phyloP scores from a whole-genome alignment of 2,329 filamentous ascomycete genomes.

The Colletotrichum cuscutae region DNA sequence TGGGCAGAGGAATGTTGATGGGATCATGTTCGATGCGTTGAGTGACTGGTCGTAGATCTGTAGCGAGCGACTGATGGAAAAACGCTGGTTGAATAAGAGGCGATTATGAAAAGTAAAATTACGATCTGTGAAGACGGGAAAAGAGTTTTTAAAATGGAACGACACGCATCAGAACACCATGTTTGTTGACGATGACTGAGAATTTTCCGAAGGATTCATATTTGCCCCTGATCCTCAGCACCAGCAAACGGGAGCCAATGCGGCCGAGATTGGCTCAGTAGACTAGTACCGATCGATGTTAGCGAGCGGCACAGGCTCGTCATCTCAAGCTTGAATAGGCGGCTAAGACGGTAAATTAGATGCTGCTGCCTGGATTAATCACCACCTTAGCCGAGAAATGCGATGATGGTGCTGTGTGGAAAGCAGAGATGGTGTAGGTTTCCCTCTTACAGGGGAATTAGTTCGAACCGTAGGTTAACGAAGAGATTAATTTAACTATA shows the following conservation, averaged over 20 bases:
- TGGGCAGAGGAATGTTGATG: neutral
- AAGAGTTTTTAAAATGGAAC: neutral
- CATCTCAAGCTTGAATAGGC: neutral
- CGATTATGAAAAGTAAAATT: neutral
- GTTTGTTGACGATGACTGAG: no score
- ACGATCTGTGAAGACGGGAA: neutral
- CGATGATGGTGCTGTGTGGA: no score
- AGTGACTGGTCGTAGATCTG: neutral
- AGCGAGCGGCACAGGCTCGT: neutral
- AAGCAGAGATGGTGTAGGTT: no score
- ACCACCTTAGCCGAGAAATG: no score
- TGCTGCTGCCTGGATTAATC: neutral
- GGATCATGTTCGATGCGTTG: neutral
- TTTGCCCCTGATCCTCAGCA: neutral
- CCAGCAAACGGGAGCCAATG: neutral
- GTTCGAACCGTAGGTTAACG: no score
- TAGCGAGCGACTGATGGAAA: neutral
- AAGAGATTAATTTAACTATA: no score
- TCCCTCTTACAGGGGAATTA: no score
- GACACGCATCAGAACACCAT: neutral
- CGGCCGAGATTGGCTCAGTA: neutral
- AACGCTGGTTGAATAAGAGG: neutral
- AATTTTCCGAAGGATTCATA: neutral
- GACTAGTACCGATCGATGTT: neutral
- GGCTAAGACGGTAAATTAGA: neutral